A percentile compares a stretch with the other conserved stretches of the same genome.
Evolutionary conservation across 2,329 filamentous ascomycete species (phyloP).

Genomic region (Raffaelea albimanens): DNA sequence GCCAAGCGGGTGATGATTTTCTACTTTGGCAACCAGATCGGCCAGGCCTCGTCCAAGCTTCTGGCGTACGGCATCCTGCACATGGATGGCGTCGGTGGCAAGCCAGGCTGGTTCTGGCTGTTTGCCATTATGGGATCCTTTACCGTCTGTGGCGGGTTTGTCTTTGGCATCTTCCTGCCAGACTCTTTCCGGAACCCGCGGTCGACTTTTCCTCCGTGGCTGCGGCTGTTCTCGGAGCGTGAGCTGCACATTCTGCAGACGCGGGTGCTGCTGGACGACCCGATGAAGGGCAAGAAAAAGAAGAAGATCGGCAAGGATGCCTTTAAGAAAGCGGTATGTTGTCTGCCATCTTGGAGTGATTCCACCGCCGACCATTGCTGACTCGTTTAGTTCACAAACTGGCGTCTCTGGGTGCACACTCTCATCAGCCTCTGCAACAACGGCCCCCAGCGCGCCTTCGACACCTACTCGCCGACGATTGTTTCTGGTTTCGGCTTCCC

Average conservation of each 20-base stretch:
- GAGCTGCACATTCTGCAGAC: slow-evolving; percentile 32
- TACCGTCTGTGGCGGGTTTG: slow-evolving; percentile 32
- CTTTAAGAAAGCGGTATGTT: neutral
- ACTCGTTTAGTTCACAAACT: neutral
- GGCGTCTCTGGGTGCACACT: neutral
- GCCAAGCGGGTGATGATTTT: slow-evolving; percentile 44
- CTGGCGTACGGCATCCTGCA: slow-evolving; percentile 35
- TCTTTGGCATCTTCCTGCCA: slow-evolving; percentile 33
- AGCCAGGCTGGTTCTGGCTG: slow-evolving; percentile 48
- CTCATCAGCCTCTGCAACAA: neutral
- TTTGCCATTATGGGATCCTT: slow-evolving; percentile 34
- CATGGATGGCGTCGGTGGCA: slow-evolving; percentile 35
- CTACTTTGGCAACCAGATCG: slow-evolving; percentile 38
- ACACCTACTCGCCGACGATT: slow-evolving; percentile 37
- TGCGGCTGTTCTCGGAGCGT: slow-evolving; percentile 25
- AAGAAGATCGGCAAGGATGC: neutral
- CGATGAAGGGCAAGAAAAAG: slow-evolving; percentile 9
- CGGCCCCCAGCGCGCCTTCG: neutral
- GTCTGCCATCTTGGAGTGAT: neutral
- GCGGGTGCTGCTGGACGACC: slow-evolving; percentile 31
- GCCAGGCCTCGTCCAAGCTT: slow-evolving; percentile 34
- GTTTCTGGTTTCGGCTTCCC: slow-evolving; percentile 43
- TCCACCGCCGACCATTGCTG: slow-evolving; percentile 11
- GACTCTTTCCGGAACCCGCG: slow-evolving; percentile 33
- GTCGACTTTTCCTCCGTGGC: slow-evolving; percentile 25